These are phyloP conservation scores for Clonostachys rosea DNA, from an alignment of 2,329 filamentous ascomycete genomes.

Conservation along the genomic window DNA sequence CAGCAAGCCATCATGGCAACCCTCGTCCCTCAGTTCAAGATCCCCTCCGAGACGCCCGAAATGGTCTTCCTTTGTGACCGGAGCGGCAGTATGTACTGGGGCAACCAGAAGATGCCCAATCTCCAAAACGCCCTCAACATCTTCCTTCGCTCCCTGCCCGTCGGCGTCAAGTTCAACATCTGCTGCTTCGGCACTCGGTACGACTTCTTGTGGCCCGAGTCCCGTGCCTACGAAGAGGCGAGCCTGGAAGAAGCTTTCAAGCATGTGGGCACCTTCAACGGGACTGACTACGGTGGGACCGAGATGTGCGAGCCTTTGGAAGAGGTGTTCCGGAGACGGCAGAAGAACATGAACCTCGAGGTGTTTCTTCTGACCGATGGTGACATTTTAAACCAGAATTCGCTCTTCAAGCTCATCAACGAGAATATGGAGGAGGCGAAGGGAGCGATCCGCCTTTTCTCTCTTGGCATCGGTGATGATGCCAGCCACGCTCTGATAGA, in stretches of 20 bases:
- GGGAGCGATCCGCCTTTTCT: conserved; percentile 44
- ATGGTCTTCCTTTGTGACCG: conserved; percentile 71
- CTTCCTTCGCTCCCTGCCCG: conserved; percentile 61
- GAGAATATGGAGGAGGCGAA: conserved; percentile 27
- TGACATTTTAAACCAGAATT: conserved; percentile 41
- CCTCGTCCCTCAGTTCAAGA: conserved; percentile 62
- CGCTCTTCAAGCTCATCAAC: conserved; percentile 39
- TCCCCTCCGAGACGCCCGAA: conserved; percentile 51
- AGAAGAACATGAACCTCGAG: conserved; percentile 41
- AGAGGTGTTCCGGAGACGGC: conserved; percentile 33
- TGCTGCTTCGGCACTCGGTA: conserved; percentile 56
- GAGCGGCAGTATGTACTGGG: conserved; percentile 57
- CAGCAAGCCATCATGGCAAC: conserved; percentile 68
- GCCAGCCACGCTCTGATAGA: conserved; percentile 50
- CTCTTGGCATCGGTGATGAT: conserved; percentile 45
- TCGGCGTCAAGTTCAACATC: conserved; percentile 65
- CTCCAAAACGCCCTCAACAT: conserved; percentile 52
- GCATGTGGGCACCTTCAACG: conserved; percentile 33
- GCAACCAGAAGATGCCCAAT: conserved; percentile 39
- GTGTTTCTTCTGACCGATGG: conserved; percentile 54
- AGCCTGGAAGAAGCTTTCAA: conserved; percentile 34
- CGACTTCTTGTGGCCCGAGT: conserved; percentile 41
- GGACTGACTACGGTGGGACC: conserved; percentile 46
- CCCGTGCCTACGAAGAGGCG: conserved; percentile 36
- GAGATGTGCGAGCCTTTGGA: conserved; percentile 42